Base-by-base conservation (phyloP, 2,329 filamentous ascomycete species). In the Trichophyton mentagrophytes region DNA sequence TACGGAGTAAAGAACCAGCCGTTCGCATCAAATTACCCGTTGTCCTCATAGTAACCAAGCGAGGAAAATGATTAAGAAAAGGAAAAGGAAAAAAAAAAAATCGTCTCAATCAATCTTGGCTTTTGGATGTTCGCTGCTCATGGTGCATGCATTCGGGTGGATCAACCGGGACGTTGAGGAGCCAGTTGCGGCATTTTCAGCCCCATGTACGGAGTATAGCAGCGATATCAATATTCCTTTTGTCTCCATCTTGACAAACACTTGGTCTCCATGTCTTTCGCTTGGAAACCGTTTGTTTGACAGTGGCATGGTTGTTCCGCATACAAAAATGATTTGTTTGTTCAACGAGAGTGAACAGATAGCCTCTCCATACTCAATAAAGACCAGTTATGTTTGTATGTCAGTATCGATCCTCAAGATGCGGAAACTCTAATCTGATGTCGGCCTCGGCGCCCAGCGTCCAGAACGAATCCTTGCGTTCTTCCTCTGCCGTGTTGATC, bases 161-260 rank as follows among this genome's bases (percentile, higher is more conserved):
- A 51, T 51, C 46, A 3, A 13, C 46, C 11, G 9, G 46, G 22
- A 9, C 20, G 13, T 27, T 15, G 22, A 51, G 46, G 13, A 51
- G 46, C 46, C 46, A 51, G 46, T 51, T 51, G 46, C 46, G 46
- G 46, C 46, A 51, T 51, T 51, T 51, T 51, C 25, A 27, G 46
- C 46, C 20, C 46, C 46, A 51, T 27, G 46, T 22, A n/a, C n/a
- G n/a, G n/a, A n/a, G n/a, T n/a, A 51, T 27, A 15, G 20, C 20
- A 15, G 46, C 20, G 22, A 22, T 51, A 3, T 3, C 8, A 11
- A 7, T 47, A 20, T 47, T 47, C 44, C 17, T 47, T 47, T 47
- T 47, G 44, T 22, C n/a, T 25, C 20, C 13, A 3, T 15, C 46
- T 49, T 20, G 20, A 25, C 22, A 25, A 15, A 27, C 15, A 15